These are phyloP conservation scores for Solanum hybrid DNA, from an alignment of 305 asterid genomes.

Conservation along the genomic window DNA sequence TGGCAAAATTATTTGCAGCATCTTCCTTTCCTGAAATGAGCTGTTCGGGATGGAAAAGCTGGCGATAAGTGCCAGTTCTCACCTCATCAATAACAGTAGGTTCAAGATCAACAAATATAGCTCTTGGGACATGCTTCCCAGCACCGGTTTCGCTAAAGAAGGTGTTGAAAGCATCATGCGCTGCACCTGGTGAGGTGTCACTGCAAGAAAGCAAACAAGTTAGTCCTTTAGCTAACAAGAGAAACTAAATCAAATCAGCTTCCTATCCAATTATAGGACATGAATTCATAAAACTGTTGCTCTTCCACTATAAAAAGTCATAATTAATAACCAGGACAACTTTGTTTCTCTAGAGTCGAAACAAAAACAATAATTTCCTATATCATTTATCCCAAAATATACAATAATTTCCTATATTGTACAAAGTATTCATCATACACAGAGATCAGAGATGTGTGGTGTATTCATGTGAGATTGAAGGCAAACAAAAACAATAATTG, in stretches of 20 bases:
- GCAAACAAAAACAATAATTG: neutral
- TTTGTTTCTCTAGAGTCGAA: neutral
- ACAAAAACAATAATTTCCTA: neutral
- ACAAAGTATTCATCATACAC: neutral
- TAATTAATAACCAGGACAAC: neutral
- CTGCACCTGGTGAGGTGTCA: conserved; percentile 36
- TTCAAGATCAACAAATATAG: conserved; percentile 57
- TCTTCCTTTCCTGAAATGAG: conserved; percentile 66
- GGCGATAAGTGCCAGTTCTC: conserved; percentile 52
- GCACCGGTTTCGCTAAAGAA: conserved; percentile 62
- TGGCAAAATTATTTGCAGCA: conserved; percentile 63
- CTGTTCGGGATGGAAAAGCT: conserved; percentile 68
- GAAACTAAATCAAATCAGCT: neutral
- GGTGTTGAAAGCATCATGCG: conserved; percentile 67
- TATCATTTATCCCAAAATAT: neutral
- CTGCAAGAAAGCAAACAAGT: conserved; percentile 18
- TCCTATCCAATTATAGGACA: neutral
- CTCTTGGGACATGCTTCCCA: conserved; percentile 64
- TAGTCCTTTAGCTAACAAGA: neutral
- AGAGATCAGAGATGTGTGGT: neutral
- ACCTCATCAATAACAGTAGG: conserved; percentile 63
- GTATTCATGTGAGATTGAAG: neutral
- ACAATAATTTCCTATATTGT: neutral
- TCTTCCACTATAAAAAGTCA: neutral
- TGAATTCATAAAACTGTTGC: neutral